phyloP scores from a whole-genome alignment of 2,329 filamentous ascomycete species.

The Hypoxylon sp. region DNA sequence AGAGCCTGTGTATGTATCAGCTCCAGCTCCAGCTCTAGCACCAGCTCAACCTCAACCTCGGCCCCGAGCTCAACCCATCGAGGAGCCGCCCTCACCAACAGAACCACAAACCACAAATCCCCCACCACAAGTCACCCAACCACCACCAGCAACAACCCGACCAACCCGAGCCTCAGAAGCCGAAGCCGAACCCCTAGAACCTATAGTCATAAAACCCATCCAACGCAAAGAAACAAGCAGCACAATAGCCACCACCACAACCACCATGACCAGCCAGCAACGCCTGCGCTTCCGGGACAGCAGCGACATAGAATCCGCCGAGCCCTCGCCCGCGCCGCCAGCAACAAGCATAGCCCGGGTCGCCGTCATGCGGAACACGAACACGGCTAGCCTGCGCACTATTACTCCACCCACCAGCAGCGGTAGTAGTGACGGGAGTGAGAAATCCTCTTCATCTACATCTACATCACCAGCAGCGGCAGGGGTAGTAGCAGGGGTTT shows the following conservation, averaged over 20 bases:
- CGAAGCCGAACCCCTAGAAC: slow-evolving; percentile 6
- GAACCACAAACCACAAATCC: slow-evolving; percentile 15
- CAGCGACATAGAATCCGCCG: slow-evolving; percentile 42
- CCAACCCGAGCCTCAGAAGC: slow-evolving; percentile 19
- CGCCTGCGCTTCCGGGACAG: slow-evolving; percentile 45
- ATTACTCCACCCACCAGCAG: slow-evolving; percentile 28
- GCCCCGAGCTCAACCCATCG: neutral
- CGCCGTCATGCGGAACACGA: slow-evolving; percentile 33
- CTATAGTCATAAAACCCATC: slow-evolving; percentile 12
- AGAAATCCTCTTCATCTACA: too few relatives aligned
- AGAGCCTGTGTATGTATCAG: too few relatives aligned
- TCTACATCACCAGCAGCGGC: too few relatives aligned
- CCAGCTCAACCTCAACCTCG: slow-evolving; percentile 1
- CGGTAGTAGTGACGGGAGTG: neutral
- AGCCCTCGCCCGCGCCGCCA: slow-evolving; percentile 27
- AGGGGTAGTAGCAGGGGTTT: too few relatives aligned
- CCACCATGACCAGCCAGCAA: slow-evolving; percentile 34
- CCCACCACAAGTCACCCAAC: slow-evolving; percentile 17
- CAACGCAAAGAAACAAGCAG: neutral
- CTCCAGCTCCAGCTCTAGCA: slow-evolving; percentile 3
- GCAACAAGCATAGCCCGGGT: slow-evolving; percentile 3
- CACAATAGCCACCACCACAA: slow-evolving; percentile 18
- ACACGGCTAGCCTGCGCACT: slow-evolving; percentile 36
- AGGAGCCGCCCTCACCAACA: slow-evolving; percentile 5
- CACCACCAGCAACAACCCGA: slow-evolving; percentile 25